Base-by-base conservation (phyloP, 768 basidiomycete species). In the Russula sp. region DNA sequence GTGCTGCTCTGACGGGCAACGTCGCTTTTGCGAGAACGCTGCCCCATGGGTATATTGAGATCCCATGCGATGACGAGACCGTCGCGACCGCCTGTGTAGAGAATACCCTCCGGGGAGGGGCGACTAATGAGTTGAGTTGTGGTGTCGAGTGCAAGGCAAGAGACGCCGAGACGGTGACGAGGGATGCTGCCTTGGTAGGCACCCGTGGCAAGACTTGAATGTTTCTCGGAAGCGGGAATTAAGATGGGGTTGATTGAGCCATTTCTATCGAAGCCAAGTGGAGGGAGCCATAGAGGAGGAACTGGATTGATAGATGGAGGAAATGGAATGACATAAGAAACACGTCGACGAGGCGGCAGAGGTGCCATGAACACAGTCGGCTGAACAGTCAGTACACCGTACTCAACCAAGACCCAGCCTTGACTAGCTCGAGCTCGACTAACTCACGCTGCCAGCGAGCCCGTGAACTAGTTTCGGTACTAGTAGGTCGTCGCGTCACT, bases 61-160 rank as follows among this genome's bases (percentile, higher is more conserved):
- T 97, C 94, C 91, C 93, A 95, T 9, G 88, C 84, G 44, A 94
- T 86, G 51, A 96, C 79, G 48, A 93, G 78, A 0, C 94, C 94
- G 75, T 97, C 94, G 61, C 94, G 78, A 27, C 92, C 94, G 32
- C 88, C 94, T 2, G 91, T 86, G 72, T 97, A 97, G 2, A 97
- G 75, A 47, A 97, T 94, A 5, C 94, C 94, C 67, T 91, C 85
- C 0, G 94, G 94, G 4, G 79, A 70, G 5, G 73, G 62, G n/a
- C 77, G 78, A 6, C 87, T 87, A n/a, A 80, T 71, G 7, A 97
- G 80, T 52, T 82, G 81, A 2, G 94, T 96, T 0, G 91, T 87
- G 0, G 83, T 80, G 74, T 98, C 94, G 22, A 98, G 77, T 0
- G 91, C 94, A n/a, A 98, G 80, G 0, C 90, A 87, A 0, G 89